Base-by-base conservation (phyloP, 306 rosid genomes). In the Herpetospermum pedunculosum region DNA sequence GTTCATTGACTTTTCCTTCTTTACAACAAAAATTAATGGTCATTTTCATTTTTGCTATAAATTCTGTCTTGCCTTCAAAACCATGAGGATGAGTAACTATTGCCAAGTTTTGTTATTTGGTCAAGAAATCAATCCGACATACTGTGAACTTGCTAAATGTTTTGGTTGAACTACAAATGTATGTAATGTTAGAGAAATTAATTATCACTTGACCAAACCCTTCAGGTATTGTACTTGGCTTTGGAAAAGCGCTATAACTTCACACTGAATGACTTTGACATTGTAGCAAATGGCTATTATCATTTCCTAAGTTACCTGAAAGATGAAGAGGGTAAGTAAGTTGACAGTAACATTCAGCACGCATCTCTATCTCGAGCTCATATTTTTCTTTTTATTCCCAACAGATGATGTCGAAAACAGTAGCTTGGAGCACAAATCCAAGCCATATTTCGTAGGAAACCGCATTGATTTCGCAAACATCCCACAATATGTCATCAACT, bases 181-280 rank as follows among this genome's bases (percentile, higher is more conserved):
- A 38, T 10, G 16, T 63, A 44, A 35, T 44, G 72, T 46, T 64
- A 35, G 57, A 35, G 55, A 10, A 76, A 63, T 38, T 37, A 40
- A 25, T 10, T 13, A 19, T 73, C 28, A 63, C 64, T 78, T 76
- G 70, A 59, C 78, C 70, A 10, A 32, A 54, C 25, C 34, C 75
- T 59, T 75, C 75, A 91, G 92, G 95, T 88, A 79, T 78, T 94
- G 44, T 94, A 84, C 83, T 55, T 91, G 77, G 92, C 91, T 15
- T 47, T 94, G 77, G 97, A 91, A 74, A 94, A 89, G 85, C 96
- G 96, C 48, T 94, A 86, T 83, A 94, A 94, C 83, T 94, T 91
- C 88, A 89, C 92, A 77, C 81, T 91, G 60, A 74, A 82, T 50
- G 96, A 89, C 80, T 86, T 91, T 44, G 89, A 91, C 80, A 87